A percentile compares a stretch with the other conserved stretches of the same genome.
phyloP scores from a whole-genome alignment of 2,329 filamentous ascomycete species.

The Acrodontium crateriforme region DNA sequence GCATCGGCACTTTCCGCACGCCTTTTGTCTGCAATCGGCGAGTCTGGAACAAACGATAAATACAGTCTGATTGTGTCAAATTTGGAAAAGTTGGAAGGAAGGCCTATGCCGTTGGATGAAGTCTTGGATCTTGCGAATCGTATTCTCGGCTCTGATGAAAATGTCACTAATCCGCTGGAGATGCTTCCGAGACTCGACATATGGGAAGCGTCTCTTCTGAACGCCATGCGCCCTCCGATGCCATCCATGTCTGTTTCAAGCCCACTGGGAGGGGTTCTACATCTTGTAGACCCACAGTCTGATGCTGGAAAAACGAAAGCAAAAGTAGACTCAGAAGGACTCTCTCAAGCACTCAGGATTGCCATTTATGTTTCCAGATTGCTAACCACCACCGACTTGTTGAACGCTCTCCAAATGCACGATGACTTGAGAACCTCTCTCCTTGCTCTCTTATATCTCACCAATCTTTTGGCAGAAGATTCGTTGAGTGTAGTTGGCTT shows the following conservation, averaged over 20 bases:
- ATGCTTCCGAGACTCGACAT: conserved; percentile 25
- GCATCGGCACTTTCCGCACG: conserved; percentile 22
- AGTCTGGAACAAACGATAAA: conserved; percentile 9
- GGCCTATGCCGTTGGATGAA: conserved; percentile 37
- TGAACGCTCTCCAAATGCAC: conserved; percentile 14
- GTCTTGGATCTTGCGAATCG: conserved; percentile 41
- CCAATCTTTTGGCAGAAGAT: conserved; percentile 44
- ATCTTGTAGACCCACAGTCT: conserved; percentile 38
- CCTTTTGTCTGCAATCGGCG: conserved; percentile 11
- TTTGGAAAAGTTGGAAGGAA: conserved; percentile 30
- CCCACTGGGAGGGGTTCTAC: conserved; percentile 54
- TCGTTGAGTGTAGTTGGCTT: conserved; percentile 43
- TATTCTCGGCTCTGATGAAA: conserved; percentile 24
- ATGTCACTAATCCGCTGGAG: conserved; percentile 7
- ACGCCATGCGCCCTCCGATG: conserved; percentile 42
- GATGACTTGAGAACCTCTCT: conserved; percentile 25
- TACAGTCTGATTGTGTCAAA: conserved; percentile 40
- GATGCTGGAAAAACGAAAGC: conserved; percentile 12
- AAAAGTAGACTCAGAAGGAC: conserved; percentile 48
- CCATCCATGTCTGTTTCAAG: conserved; percentile 61
- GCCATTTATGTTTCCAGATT: conserved; percentile 54
- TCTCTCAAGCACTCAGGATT: conserved; percentile 62
- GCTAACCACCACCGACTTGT: conserved; percentile 30
- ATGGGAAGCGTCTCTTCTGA: conserved; percentile 52
- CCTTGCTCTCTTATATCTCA: conserved; percentile 39